Evolutionary conservation across 1,284 basidiomycete species (phyloP).

Genomic region (Kwoniella shivajii): DNA sequence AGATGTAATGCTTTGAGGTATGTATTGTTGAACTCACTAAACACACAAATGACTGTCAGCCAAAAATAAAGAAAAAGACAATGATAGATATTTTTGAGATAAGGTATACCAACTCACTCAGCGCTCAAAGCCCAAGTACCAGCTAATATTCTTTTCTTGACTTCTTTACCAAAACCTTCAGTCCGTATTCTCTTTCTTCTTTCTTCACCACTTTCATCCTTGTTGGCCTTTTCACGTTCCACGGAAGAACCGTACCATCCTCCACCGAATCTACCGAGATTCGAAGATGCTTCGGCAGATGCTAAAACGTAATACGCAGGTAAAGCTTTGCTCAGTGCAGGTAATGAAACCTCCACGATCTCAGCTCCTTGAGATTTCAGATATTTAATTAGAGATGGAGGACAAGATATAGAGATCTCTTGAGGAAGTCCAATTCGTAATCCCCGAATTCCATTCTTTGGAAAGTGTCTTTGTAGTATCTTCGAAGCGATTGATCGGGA

Average conservation of each 20-base stretch:
- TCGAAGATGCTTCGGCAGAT: slow-evolving; percentile 91
- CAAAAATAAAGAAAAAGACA: neutral
- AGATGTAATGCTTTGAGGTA: slow-evolving; percentile 88
- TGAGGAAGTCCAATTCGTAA: slow-evolving; percentile 44
- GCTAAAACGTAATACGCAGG: slow-evolving; percentile 96
- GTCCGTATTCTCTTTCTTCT: slow-evolving; percentile 64
- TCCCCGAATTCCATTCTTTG: slow-evolving; percentile 14
- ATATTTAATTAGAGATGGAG: slow-evolving; percentile 52
- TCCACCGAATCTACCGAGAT: slow-evolving; percentile 88
- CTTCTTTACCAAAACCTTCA: slow-evolving; percentile 79
- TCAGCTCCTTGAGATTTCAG: slow-evolving; percentile 68
- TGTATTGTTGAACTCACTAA: slow-evolving; percentile 92
- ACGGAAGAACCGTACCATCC: slow-evolving; percentile 62
- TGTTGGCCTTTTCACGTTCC: slow-evolving; percentile 57
- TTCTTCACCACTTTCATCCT: slow-evolving; percentile 57
- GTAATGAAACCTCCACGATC: slow-evolving; percentile 74
- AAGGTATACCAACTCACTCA: slow-evolving; percentile 65
- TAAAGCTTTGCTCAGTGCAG: slow-evolving; percentile 74
- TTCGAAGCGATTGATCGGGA: slow-evolving; percentile 51
- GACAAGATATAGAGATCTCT: slow-evolving; percentile 32
- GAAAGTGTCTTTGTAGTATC: neutral
- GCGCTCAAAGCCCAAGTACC: slow-evolving; percentile 91
- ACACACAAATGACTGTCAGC: neutral
- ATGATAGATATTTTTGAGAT: no score
- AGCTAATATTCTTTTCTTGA: slow-evolving; percentile 82